Evolutionary conservation across 2,329 filamentous ascomycete species (phyloP).

Genomic region (Fusarium sororula): DNA sequence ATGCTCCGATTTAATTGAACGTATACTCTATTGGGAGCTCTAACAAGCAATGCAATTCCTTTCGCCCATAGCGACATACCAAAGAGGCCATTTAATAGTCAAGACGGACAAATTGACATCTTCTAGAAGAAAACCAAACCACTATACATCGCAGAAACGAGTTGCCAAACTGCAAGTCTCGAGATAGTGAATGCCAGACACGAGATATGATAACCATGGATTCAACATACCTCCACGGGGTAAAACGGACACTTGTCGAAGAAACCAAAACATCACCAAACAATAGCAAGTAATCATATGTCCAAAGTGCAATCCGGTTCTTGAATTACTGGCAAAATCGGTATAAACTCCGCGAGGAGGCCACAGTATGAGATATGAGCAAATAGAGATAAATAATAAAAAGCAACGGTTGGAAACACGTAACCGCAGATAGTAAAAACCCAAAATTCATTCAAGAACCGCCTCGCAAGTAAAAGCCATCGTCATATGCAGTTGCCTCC

Average conservation of each 20-base stretch:
- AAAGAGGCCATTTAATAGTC: not conserved
- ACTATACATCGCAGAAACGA: not conserved
- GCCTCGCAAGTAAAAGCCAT: conserved; percentile 40
- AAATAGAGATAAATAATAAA: conserved; percentile 36
- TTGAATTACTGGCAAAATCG: conserved; percentile 44
- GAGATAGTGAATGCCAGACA: not conserved
- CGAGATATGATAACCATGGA: not conserved
- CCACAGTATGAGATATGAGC: conserved; percentile 32
- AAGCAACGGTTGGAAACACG: conserved; percentile 26
- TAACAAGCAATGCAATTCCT: not conserved
- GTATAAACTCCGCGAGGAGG: conserved; percentile 43
- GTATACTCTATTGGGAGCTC: not conserved
- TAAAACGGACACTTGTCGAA: not conserved
- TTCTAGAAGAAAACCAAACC: not conserved
- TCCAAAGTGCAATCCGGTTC: conserved; percentile 35
- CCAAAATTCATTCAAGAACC: conserved; percentile 44
- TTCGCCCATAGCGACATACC: not conserved
- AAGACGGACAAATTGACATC: not conserved
- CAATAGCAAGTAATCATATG: conserved; percentile 4
- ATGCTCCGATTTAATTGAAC: not conserved
- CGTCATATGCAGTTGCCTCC: conserved; percentile 41
- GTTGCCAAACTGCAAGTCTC: not conserved
- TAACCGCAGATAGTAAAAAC: conserved; percentile 37
- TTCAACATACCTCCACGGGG: not conserved
- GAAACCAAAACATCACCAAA: not conserved